Base-by-base conservation (phyloP, 768 basidiomycete genomes). In the Rubroboletus pulcherrimus region DNA sequence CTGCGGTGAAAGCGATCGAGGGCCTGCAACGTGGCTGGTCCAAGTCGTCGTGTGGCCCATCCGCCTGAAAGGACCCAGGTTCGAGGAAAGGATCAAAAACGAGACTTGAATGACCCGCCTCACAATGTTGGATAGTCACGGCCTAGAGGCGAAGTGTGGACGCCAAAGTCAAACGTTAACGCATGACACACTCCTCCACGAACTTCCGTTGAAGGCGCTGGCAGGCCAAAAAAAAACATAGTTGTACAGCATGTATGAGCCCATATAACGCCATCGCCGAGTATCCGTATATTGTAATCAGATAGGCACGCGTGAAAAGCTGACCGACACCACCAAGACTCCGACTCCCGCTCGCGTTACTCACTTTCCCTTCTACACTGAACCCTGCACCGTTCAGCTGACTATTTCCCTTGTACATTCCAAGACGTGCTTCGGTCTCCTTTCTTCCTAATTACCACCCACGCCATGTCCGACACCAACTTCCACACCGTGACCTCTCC, bases 401-500 rank as follows among this genome's bases (percentile, higher is more conserved):
- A 46, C n/a, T 12, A 31, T 14, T n/a, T 12, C 11, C 30, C 10
- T 34, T 26, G 8, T 34, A 15, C 7, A 9, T 21, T 33, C 12
- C 24, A 35, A 21, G 39, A 41, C 50, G 24, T 52, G 5, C 31
- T 39, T 4, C 29, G 14, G 5, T 11, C 49, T 43, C 9, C 1
- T 52, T 15, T 29, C 17, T 31, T 14, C n/a, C 38, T 54, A 3
- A 24, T 26, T 14, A 37, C 26, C n/a, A 46, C 38, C 14, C 21
- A 33, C 52, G 54, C 49, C 56, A 71, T 71, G 68, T 49, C 66
- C 38, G 42, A 26, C 33, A 51, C 64, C 50, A 84, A 84, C 62
- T 65, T 79, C 57, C 56, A 75, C 65, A 62, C 62, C 14, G 79
- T 96, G 48, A 67, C 73, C 24, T 89, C 89, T 4, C 71, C 91